Evolutionary conservation across 768 basidiomycete species (phyloP).

Genomic region (Leccinum disarticulatum): DNA sequence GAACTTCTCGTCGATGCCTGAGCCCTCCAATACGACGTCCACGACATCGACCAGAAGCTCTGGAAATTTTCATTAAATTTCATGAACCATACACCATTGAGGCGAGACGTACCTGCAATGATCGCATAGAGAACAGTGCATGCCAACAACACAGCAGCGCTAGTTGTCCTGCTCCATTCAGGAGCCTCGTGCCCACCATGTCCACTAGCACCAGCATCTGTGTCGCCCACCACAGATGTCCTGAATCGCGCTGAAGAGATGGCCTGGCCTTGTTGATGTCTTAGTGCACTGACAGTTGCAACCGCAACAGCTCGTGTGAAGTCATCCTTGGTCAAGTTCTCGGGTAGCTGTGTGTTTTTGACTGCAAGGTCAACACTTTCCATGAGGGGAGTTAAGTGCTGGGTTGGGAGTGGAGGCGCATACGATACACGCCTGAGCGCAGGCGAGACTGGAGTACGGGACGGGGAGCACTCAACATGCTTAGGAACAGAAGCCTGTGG

Average conservation of each 20-base stretch:
- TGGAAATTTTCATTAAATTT: constrained; percentile 33
- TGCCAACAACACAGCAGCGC: constrained; percentile 82
- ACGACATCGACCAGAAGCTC: constrained; percentile 95
- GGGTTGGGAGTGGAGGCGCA: constrained; percentile 38
- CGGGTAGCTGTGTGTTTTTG: constrained; percentile 57
- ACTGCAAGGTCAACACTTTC: constrained; percentile 80
- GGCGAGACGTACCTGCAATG: constrained; percentile 77
- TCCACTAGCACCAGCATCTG: constrained; percentile 49
- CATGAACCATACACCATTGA: neutral
- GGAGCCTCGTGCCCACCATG: constrained; percentile 93
- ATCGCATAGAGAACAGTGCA: constrained; percentile 93
- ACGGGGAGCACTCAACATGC: constrained; percentile 18
- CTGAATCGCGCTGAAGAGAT: constrained; percentile 50
- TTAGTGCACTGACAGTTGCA: constrained; percentile 86
- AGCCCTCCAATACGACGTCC: constrained; percentile 86
- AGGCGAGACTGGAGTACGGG: constrained; percentile 41
- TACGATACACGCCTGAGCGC: constrained; percentile 56
- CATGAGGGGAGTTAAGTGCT: constrained; percentile 59
- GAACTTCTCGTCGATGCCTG: constrained; percentile 96
- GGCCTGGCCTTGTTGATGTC: constrained; percentile 68
- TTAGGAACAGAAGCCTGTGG: constrained; percentile 40
- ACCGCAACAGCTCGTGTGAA: constrained; percentile 93
- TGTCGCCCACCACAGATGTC: constrained; percentile 36
- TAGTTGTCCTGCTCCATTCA: constrained; percentile 89
- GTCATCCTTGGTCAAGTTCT: constrained; percentile 77